Evolutionary conservation across 495 filamentous ascomycete species (phyloP).

Genomic region (Hypoxylon crocopeplum): DNA sequence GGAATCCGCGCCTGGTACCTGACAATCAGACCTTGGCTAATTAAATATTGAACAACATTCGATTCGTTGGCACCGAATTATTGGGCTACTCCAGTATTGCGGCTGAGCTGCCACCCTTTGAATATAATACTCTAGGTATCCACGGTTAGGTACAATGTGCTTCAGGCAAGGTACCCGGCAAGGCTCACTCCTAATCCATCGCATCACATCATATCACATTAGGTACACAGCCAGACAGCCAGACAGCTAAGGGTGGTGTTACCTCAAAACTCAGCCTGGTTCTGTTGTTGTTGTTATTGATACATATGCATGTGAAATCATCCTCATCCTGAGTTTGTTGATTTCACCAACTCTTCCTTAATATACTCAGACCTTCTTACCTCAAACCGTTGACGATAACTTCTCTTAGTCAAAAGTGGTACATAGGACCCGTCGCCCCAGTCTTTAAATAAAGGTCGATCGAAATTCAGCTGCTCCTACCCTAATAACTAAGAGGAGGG

Average conservation of each 20-base stretch:
- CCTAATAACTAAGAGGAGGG: slow-evolving; percentile 2
- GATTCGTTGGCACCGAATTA: slow-evolving; percentile 7
- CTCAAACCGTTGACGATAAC: slow-evolving; percentile 3
- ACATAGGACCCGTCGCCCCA: slow-evolving; percentile 4
- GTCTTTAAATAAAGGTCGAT: slow-evolving; percentile 22
- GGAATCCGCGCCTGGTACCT: slow-evolving; percentile 1
- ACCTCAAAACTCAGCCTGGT: slow-evolving; percentile 32
- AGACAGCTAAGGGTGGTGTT: background rate
- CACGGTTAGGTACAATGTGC: too few species aligned
- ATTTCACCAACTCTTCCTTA: too few species aligned
- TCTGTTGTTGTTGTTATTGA: too few species aligned
- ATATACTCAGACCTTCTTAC: slow-evolving; percentile 1
- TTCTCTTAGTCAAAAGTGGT: too few species aligned
- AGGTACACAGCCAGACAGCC: background rate
- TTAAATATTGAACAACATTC: too few species aligned
- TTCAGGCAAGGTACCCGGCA: slow-evolving; percentile 14
- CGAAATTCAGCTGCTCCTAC: slow-evolving; percentile 33
- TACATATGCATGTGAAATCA: too few species aligned
- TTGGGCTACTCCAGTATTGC: slow-evolving; percentile 38
- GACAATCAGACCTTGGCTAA: too few species aligned
- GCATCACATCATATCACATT: too few species aligned
- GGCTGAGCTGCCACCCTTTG: slow-evolving; percentile 35
- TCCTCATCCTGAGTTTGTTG: too few species aligned
- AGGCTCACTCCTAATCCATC: slow-evolving; percentile 21
- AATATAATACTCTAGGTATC: too few species aligned